Conservation (phyloP, 148 eudicot genomes). For the Bassia scoparia region DNA sequence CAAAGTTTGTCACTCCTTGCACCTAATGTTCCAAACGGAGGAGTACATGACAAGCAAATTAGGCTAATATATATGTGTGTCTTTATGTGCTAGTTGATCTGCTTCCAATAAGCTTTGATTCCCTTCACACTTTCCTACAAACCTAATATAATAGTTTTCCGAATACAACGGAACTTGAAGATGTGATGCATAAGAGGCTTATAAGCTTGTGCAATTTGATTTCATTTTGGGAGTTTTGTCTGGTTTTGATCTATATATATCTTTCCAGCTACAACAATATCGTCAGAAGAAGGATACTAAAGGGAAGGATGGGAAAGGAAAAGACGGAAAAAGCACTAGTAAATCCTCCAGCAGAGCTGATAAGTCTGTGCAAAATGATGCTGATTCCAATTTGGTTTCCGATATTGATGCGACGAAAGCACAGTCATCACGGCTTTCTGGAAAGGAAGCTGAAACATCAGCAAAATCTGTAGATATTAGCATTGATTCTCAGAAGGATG, state of each 20-base stretch:
- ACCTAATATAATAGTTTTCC: neutral
- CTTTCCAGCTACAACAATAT: constrained; percentile 80
- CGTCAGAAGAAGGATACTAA: constrained; percentile 74
- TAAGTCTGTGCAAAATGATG: constrained; percentile 39
- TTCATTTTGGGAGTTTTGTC: constrained; percentile 13
- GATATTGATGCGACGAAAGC: constrained; percentile 21
- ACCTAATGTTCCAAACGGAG: too few relatives aligned
- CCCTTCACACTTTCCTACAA: neutral
- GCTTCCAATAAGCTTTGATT: neutral
- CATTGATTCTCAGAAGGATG: constrained; percentile 9
- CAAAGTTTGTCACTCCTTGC: too few relatives aligned
- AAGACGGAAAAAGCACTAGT: constrained; percentile 36
- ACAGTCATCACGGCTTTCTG: constrained; percentile 31
- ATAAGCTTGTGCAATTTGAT: neutral
- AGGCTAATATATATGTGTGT: too few relatives aligned
- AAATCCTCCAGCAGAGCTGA: constrained; percentile 43
- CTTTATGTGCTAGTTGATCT: too few relatives aligned
- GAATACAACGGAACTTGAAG: neutral
- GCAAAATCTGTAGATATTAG: constrained; percentile 21
- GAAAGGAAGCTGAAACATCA: constrained; percentile 24
- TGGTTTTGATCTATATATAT: constrained; percentile 13
- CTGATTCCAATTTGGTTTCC: constrained; percentile 27
- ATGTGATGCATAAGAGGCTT: neutral
- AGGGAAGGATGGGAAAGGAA: constrained; percentile 41
- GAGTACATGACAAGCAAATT: too few relatives aligned